Conservation (phyloP, 169 alveolate genomes). For the Blepharisma undulans region DNA sequence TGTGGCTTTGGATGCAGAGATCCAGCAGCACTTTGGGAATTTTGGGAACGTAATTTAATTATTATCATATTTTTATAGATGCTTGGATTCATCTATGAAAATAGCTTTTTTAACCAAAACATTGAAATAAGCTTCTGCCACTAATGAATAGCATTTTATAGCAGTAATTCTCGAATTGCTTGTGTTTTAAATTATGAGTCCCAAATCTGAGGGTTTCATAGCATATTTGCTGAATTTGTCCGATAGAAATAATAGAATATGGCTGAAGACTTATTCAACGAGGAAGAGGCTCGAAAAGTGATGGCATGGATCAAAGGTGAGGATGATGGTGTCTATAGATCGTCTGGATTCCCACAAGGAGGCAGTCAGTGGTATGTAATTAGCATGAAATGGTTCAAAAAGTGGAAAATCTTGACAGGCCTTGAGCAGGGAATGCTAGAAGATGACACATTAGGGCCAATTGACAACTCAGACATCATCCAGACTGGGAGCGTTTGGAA, state of each 20-base stretch:
- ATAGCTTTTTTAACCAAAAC: too few species aligned
- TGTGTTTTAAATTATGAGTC: too few species aligned
- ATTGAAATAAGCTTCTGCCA: too few species aligned
- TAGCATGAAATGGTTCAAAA: slow-evolving; percentile 4
- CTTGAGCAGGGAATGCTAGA: not conserved
- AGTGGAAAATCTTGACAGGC: not conserved
- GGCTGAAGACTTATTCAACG: not conserved
- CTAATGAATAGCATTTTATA: too few species aligned
- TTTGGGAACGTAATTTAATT: too few species aligned
- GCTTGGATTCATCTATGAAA: too few species aligned
- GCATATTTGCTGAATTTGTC: too few species aligned
- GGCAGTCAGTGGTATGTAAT: not conserved
- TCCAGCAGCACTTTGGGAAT: not conserved
- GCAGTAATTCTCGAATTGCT: too few species aligned
- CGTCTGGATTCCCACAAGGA: not conserved
- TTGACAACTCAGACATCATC: not conserved
- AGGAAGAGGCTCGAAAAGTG: slow-evolving; percentile 1
- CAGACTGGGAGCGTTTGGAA: not conserved
- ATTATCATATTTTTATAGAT: too few species aligned
- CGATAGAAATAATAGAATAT: too few species aligned
- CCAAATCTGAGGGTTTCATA: too few species aligned
- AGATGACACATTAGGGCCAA: not conserved
- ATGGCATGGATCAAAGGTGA: slow-evolving; percentile 1
- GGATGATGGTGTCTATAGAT: not conserved
- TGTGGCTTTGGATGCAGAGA: not conserved